Conservation (phyloP, 192 early-diverging fungal species). For the Umbelopsis sp. region DNA sequence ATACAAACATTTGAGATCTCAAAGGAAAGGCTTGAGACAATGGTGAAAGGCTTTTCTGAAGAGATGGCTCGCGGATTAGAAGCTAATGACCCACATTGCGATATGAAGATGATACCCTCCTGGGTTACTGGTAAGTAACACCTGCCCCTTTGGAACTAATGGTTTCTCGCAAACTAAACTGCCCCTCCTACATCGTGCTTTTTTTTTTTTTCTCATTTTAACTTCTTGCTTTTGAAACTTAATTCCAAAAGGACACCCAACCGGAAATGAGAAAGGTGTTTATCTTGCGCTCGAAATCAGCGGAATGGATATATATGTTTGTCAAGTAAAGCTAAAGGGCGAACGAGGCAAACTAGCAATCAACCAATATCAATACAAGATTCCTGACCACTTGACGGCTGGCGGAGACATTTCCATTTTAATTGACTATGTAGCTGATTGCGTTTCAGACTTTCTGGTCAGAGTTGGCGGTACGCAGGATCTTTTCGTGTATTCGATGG, state of each 20-base stretch:
- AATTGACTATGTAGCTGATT: conserved; percentile 82
- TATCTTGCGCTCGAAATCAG: conserved; percentile 92
- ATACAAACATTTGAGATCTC: conserved; percentile 14
- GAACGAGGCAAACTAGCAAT: conserved; percentile 69
- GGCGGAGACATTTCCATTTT: conserved; percentile 52
- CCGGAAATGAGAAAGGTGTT: conserved; percentile 84
- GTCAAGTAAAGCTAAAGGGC: conserved; percentile 81
- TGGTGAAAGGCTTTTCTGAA: conserved; percentile 50
- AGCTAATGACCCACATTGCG: conserved; percentile 33
- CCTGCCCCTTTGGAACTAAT: neutral
- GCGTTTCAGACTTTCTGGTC: conserved; percentile 42
- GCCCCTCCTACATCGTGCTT: neutral
- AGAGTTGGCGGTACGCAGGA: conserved; percentile 42
- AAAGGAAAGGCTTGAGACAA: conserved; percentile 26
- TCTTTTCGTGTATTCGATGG: conserved; percentile 78
- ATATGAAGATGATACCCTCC: conserved; percentile 85
- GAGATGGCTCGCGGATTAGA: conserved; percentile 56
- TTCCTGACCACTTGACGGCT: conserved; percentile 66
- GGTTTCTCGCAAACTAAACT: neutral
- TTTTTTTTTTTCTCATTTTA: neutral
- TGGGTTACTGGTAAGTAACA: conserved; percentile 66
- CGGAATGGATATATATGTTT: conserved; percentile 91
- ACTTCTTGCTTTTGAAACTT: conserved; percentile 34
- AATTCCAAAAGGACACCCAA: conserved; percentile 59
- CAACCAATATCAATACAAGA: conserved; percentile 79